Percentiles rank a stretch among this genome's conserved stretches.
These are phyloP conservation scores for Trypanosoma brucei DNA, from an alignment of 208 protist genomes.

Conservation along the genomic window DNA sequence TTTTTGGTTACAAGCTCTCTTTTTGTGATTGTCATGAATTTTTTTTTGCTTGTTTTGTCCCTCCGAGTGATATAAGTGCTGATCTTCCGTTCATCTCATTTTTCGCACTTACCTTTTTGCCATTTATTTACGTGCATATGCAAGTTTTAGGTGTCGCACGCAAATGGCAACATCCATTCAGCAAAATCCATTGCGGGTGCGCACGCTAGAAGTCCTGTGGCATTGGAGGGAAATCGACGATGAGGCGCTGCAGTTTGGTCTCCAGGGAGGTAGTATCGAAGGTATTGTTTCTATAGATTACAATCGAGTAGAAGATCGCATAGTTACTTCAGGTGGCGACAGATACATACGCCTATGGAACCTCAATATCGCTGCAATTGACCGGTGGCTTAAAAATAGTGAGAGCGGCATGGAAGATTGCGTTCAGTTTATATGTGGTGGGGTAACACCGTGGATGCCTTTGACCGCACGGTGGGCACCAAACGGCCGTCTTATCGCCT, in stretches of 20 bases:
- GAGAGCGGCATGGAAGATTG: slow-evolving; percentile 66
- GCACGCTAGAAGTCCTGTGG: slow-evolving; percentile 84
- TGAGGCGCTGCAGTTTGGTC: slow-evolving; percentile 66
- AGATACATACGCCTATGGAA: slow-evolving; percentile 71
- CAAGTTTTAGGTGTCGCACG: not conserved
- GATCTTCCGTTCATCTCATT: too few relatives aligned
- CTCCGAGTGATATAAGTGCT: too few relatives aligned
- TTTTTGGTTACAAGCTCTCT: too few relatives aligned
- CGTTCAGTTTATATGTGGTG: slow-evolving; percentile 48
- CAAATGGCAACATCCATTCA: slow-evolving; percentile 7
- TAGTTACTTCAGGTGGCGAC: slow-evolving; percentile 82
- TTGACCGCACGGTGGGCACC: slow-evolving; percentile 82
- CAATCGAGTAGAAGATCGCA: slow-evolving; percentile 34
- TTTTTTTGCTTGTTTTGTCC: too few relatives aligned
- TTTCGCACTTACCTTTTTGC: too few relatives aligned
- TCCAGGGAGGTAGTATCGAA: slow-evolving; percentile 64
- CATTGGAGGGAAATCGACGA: slow-evolving; percentile 75
- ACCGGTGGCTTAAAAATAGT: slow-evolving; percentile 57
- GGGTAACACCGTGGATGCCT: slow-evolving; percentile 72
- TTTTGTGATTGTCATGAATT: too few relatives aligned
- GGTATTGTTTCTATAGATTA: slow-evolving; percentile 83
- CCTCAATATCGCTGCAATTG: slow-evolving; percentile 35
- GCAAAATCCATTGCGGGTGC: slow-evolving; percentile 42
- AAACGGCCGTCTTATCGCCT: slow-evolving; percentile 71
- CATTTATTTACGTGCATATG: too few relatives aligned